Conservation (phyloP, 2,329 filamentous ascomycete genomes). For the Neonectria coccinea region DNA sequence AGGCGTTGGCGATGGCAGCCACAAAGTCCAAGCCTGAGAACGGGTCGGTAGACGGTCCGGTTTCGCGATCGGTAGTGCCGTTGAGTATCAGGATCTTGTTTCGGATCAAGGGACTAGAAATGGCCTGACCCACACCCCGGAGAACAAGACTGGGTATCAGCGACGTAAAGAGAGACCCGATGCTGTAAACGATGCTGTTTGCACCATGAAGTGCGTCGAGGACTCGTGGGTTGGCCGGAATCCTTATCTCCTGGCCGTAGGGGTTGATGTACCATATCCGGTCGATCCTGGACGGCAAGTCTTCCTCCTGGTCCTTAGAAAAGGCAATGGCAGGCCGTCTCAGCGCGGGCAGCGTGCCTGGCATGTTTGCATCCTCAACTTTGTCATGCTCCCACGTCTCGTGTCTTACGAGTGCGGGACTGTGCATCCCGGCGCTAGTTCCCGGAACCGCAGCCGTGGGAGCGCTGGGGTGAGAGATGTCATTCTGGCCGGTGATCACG, state of each 20-base stretch:
- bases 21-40: conserved; percentile 87
- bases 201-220: conserved; percentile 74
- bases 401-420: conserved; percentile 53
- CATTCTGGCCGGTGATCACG: conserved; percentile 90
- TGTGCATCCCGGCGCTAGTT: conserved; percentile 45
- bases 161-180: conserved; percentile 93
- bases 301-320: conserved; percentile 79
- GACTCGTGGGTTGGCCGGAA: conserved; percentile 84
- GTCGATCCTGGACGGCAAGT: conserved; percentile 81
- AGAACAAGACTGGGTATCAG: conserved; percentile 86
- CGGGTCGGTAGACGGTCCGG: conserved; percentile 73
- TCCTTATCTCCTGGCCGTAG: conserved; percentile 94
- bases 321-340: conserved; percentile 86
- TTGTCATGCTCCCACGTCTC: conserved; percentile 69
- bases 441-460: conserved; percentile 62
- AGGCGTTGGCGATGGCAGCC: conserved; percentile 80
- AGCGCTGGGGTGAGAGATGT: conserved; percentile 85
- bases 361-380: conserved; percentile 84
- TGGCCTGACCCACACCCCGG: conserved; percentile 74
- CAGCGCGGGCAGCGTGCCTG: conserved; percentile 82
- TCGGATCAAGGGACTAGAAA: conserved; percentile 57
- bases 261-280: conserved; percentile 98
- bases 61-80: conserved; percentile 86
- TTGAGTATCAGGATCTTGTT: conserved; percentile 89
- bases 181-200: conserved; percentile 85